A percentile compares a stretch with the other conserved stretches of the same genome.
These are phyloP conservation scores for Trichoderma sp. DNA, from an alignment of 2,329 filamentous ascomycete genomes.

Conservation along the genomic window DNA sequence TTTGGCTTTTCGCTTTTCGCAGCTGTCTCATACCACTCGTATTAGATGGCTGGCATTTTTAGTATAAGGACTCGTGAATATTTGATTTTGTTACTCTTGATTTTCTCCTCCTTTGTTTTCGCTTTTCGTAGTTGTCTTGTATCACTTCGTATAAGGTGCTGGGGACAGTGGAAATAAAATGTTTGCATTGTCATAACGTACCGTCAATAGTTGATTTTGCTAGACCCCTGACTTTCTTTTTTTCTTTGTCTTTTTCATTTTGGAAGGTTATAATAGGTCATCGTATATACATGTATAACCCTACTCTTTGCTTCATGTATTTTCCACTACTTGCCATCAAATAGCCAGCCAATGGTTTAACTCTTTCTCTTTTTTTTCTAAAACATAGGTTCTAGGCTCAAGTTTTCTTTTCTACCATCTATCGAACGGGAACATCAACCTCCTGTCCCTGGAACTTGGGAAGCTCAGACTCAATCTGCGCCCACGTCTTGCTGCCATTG, in stretches of 20 bases:
- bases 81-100: too few relatives aligned
- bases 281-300: not conserved
- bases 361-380: not conserved
- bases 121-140: not conserved
- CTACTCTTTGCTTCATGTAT: not conserved
- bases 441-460: conserved; percentile 85
- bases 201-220: not conserved
- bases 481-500: conserved; percentile 59
- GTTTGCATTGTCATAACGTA: not conserved
- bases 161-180: not conserved
- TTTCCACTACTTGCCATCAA: not conserved
- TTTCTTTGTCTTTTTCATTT: not conserved
- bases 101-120: too few relatives aligned
- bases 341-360: not conserved
- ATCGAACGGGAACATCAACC: conserved; percentile 49
- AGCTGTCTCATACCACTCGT: not conserved
- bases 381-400: conserved; percentile 24
- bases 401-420: conserved; percentile 26
- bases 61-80: too few relatives aligned
- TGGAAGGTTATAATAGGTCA: not conserved
- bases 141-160: not conserved
- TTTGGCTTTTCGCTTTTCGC: not conserved
- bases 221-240: not conserved
- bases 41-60: too few relatives aligned
- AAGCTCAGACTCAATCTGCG: conserved; percentile 74